Percentiles rank a stretch among this genome's conserved stretches.
Evolutionary conservation across 192 early-diverging fungal genomes (phyloP).

Genomic region (Jimgerdemannia flammicorona): DNA sequence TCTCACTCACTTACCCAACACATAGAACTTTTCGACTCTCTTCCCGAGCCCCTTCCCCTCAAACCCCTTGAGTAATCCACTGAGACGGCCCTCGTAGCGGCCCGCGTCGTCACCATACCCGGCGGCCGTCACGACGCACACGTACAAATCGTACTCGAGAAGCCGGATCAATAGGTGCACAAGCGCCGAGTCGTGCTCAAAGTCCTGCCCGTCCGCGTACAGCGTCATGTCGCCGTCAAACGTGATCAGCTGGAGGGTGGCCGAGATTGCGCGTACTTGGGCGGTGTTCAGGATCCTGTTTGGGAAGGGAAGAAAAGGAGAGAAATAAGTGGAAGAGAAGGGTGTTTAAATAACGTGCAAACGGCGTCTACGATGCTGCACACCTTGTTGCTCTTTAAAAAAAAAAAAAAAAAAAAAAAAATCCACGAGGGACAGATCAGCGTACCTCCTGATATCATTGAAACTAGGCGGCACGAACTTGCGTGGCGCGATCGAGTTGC

Average conservation of each 20-base stretch:
- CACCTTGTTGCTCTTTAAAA: neutral
- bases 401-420: no score
- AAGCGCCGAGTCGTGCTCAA: constrained; percentile 64
- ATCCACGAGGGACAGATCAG: neutral
- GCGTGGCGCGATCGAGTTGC: constrained; percentile 68
- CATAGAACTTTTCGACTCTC: constrained; percentile 64
- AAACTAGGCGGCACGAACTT: constrained; percentile 87
- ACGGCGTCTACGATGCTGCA: neutral
- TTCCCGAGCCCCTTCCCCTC: constrained; percentile 36
- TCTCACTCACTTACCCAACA: constrained; percentile 47
- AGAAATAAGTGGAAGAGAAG: neutral
- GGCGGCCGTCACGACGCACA: constrained; percentile 91
- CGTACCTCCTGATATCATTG: constrained; percentile 79
- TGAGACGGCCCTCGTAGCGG: constrained; percentile 74
- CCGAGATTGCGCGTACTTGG: constrained; percentile 75
- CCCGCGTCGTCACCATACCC: constrained; percentile 72
- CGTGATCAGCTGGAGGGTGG: constrained; percentile 71
- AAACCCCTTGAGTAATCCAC: constrained; percentile 72
- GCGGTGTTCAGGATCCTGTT: constrained; percentile 80
- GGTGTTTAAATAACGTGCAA: neutral
- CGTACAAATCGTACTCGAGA: constrained; percentile 58
- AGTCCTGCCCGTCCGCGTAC: constrained; percentile 85
- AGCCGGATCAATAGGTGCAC: constrained; percentile 64
- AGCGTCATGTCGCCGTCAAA: constrained; percentile 96
- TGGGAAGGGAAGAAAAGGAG: neutral